A percentile compares a stretch with the other conserved stretches of the same genome.
These are phyloP conservation scores for Linnemannia schmuckeri DNA, from an alignment of 192 early-diverging fungal genomes.

Conservation along the genomic window DNA sequence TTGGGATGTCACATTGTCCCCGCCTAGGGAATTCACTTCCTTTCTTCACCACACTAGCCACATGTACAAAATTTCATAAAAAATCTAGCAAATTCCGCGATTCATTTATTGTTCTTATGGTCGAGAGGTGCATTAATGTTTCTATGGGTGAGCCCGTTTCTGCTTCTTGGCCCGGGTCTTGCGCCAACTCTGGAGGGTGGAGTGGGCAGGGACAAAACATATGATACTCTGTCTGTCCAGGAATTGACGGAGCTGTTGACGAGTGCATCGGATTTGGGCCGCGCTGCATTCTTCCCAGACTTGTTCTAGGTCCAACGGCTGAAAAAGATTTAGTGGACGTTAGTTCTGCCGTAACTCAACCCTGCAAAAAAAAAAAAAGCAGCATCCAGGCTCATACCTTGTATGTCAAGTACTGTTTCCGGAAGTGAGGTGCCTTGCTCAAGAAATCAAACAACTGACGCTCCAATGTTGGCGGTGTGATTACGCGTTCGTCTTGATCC, in stretches of 20 bases:
- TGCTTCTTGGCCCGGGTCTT: slow-evolving; percentile 25
- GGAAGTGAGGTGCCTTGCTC: slow-evolving; percentile 19
- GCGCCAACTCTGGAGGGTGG: slow-evolving; percentile 37
- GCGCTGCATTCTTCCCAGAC: slow-evolving; percentile 41
- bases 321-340: no score
- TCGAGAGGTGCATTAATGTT: neutral
- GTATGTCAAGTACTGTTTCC: slow-evolving; percentile 32
- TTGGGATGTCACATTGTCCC: slow-evolving; percentile 60
- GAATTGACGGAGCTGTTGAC: slow-evolving; percentile 34
- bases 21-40: neutral
- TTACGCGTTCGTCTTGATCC: neutral
- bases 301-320: slow-evolving; percentile 45
- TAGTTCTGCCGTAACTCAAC: neutral
- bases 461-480: slow-evolving; percentile 12
- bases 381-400: slow-evolving; percentile 14
- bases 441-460: slow-evolving; percentile 33
- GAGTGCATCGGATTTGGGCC: slow-evolving; percentile 26
- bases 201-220: slow-evolving; percentile 38
- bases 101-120: neutral
- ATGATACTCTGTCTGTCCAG: slow-evolving; percentile 41
- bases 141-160: slow-evolving; percentile 1
- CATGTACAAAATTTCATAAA: neutral
- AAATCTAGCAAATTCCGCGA: neutral
- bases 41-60: no score
- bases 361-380: neutral